Evolutionary conservation across 192 early-diverging fungal genomes (phyloP), one percentile per base, ranked within the genome.

Genomic region (Linnemannia elongata): DNA sequence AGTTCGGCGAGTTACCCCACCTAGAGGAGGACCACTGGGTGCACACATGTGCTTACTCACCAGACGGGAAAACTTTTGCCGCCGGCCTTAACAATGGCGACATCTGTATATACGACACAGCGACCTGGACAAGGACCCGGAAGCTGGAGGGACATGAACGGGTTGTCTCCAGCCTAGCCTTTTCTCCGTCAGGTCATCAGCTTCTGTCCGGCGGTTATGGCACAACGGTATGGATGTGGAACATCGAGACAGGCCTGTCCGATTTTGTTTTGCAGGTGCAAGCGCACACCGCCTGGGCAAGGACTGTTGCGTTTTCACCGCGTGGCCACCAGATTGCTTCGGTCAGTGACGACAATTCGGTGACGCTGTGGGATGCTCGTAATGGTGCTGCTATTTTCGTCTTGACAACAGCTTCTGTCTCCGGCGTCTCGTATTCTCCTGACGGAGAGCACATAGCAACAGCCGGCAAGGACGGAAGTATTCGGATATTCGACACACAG

Each of bases 1-100:
- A 78, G 38, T 69, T 69, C 36, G 76, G 76, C 27, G 76, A 78
- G 6, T 36, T 69, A 9, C 68, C 63, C 9, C 71, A 35, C 27
- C 45, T 78, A 39, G 6, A 78, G 60, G 76, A 78, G 38, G 76
- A 49, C 17, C 18, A 36, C 3, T 5, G 1, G 44, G 76, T 70
- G 30, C 1, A 33, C 18, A 35, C n/a, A 33, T 78, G 76, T 38
- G 76, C 68, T 2, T 78, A 52, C 38, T 78, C 76, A 7, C 68
- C 68, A 36, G 44, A 78, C 30, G 76, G 44, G 7, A 78, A 22
- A 0, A 27, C 30, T 3, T 69, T 78, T 17, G 76, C 66, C 0
- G 17, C 52, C 0, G 76, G 76, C 10, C 27, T 70, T 15, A 12
- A 3, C 4, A 22, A 24, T 38, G 68, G 45, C 36, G 30, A 20